Percentiles rank a stretch among this genome's conserved stretches.
Conservation (phyloP, 164 flowering plant genomes). For the Sextonia rubra region DNA sequence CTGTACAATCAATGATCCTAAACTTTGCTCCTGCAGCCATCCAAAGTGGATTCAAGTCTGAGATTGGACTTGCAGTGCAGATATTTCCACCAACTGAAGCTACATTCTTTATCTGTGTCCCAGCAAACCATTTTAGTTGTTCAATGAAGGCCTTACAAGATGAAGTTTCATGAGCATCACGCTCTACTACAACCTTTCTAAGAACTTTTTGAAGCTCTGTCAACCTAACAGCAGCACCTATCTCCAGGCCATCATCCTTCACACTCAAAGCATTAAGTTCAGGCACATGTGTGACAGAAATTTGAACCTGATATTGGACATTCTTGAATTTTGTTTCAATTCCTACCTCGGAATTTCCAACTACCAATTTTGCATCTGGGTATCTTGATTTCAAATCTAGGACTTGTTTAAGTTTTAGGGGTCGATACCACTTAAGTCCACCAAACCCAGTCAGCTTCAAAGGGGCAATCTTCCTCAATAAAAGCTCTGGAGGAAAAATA, state of each 20-base stretch:
- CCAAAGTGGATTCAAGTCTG: slow-evolving; percentile 98
- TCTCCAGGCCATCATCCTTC: slow-evolving; percentile 76
- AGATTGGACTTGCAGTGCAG: slow-evolving; percentile 98
- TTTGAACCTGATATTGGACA: slow-evolving; percentile 57
- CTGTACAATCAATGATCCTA: slow-evolving; percentile 49
- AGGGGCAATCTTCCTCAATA: slow-evolving; percentile 48
- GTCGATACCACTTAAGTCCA: slow-evolving; percentile 85
- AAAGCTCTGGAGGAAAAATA: slow-evolving; percentile 92
- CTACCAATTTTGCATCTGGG: slow-evolving; percentile 75
- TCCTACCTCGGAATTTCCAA: slow-evolving; percentile 95
- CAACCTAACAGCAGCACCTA: slow-evolving; percentile 80
- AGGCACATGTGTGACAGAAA: slow-evolving; percentile 64
- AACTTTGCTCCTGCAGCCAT: slow-evolving; percentile 87
- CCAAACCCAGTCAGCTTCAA: slow-evolving; percentile 64
- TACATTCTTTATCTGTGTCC: slow-evolving; percentile 88
- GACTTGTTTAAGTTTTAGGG: slow-evolving; percentile 59
- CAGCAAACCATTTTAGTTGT: slow-evolving; percentile 98
- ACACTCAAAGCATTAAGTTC: slow-evolving; percentile 64
- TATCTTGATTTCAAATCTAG: slow-evolving; percentile 62
- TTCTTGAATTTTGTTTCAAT: slow-evolving; percentile 90
- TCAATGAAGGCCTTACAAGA: slow-evolving; percentile 78
- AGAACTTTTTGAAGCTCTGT: slow-evolving; percentile 51
- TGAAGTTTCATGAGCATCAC: slow-evolving; percentile 64
- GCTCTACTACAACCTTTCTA: slow-evolving; percentile 43
- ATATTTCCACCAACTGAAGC: slow-evolving; percentile 98